These are phyloP conservation scores for Uronychia setigera DNA, from an alignment of 73 alveolate genomes.

Conservation along the genomic window DNA sequence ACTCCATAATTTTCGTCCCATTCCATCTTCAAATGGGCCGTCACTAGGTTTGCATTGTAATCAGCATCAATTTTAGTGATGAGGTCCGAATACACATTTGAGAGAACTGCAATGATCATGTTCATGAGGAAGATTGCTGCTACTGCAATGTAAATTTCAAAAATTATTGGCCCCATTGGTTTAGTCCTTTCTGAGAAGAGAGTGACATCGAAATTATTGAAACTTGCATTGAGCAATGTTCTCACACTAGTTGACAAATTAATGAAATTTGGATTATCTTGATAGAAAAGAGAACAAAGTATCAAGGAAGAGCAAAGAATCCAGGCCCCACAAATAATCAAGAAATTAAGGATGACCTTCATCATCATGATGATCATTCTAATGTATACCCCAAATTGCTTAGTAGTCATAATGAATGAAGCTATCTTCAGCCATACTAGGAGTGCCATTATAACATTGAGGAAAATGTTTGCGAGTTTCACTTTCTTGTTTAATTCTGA, in stretches of 20 bases:
- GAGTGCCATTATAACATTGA: constrained; percentile 14
- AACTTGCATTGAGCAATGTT: constrained; percentile 20
- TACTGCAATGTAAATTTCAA: constrained; percentile 7
- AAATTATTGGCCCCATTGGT: constrained; percentile 36
- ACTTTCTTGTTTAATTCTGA: not conserved
- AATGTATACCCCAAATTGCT: constrained; percentile 32
- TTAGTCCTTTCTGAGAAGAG: constrained; percentile 3
- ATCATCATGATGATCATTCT: constrained; percentile 37
- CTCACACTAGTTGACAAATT: not conserved
- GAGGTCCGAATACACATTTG: constrained; percentile 32
- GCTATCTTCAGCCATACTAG: constrained; percentile 38
- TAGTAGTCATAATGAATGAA: constrained; percentile 17
- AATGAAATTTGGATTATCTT: constrained; percentile 9
- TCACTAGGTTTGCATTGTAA: constrained; percentile 49
- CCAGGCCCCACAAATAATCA: constrained; percentile 22
- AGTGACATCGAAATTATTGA: constrained; percentile 26
- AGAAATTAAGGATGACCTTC: constrained; percentile 14
- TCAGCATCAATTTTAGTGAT: constrained; percentile 40
- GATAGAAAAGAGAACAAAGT: constrained; percentile 20
- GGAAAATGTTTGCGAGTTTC: constrained; percentile 13
- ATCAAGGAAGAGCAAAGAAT: constrained; percentile 28
- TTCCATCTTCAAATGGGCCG: constrained; percentile 1
- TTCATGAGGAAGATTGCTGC: constrained; percentile 44
- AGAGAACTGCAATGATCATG: constrained; percentile 46
- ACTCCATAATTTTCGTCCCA: constrained; percentile 57